Conservation (phyloP, 176 grass and related monocot genomes). For the Oryza glaberrima region DNA sequence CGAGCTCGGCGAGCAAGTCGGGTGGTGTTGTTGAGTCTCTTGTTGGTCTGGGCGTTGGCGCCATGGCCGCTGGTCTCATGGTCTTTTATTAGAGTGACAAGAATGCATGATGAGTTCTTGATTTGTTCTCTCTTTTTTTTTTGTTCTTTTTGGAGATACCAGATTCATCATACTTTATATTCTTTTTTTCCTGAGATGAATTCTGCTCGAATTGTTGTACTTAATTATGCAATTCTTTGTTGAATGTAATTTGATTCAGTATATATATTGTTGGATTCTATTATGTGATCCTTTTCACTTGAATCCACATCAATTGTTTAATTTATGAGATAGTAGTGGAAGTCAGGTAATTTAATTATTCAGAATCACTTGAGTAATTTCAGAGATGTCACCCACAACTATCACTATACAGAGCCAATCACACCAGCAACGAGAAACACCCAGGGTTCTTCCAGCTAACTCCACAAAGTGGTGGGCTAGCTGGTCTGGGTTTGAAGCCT, state of each 20-base stretch:
- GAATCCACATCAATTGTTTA: neutral
- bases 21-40: neutral
- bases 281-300: neutral
- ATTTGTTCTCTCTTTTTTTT: neutral
- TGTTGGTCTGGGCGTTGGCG: neutral
- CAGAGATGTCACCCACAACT: no score
- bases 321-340: neutral
- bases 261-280: neutral
- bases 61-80: neutral
- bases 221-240: neutral
- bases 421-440: no score
- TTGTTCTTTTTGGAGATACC: neutral
- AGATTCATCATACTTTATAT: neutral
- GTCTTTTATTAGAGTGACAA: neutral
- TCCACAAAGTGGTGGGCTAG: no score
- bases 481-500: no score
- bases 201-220: neutral
- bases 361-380: no score
- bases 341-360: no score
- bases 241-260: neutral
- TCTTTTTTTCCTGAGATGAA: neutral
- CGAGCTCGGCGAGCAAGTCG: neutral
- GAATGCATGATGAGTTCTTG: neutral
- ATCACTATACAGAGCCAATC: no score
- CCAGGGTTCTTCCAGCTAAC: no score